phyloP scores from a whole-genome alignment of 192 early-diverging fungal species.

The Physocladia obscura region DNA sequence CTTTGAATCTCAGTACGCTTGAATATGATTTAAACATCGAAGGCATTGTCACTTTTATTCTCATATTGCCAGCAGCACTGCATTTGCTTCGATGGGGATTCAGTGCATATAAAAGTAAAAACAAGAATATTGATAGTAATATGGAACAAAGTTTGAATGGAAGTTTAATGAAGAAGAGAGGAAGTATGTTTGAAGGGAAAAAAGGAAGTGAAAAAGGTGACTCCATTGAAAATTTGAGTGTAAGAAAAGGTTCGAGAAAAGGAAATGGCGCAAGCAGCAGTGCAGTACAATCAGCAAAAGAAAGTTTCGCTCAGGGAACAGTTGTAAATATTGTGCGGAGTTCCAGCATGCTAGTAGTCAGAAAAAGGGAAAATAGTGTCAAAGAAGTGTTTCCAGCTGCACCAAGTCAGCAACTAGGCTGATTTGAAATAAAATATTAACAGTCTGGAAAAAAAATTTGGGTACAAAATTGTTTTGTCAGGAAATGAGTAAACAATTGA shows the following conservation, averaged over 20 bases:
- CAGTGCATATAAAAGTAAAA: neutral
- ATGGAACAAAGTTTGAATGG: neutral
- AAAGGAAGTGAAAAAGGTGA: constrained; percentile 7
- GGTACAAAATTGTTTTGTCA: too few species aligned
- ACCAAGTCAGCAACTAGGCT: too few species aligned
- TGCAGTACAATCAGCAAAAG: neutral
- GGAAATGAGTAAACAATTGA: too few species aligned
- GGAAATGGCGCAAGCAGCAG: neutral
- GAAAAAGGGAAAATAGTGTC: too few species aligned
- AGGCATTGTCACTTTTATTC: neutral
- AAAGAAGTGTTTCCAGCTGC: too few species aligned
- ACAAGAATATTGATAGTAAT: neutral
- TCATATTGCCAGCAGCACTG: constrained; percentile 10
- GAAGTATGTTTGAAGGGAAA: neutral
- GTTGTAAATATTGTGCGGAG: too few species aligned
- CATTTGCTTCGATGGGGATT: neutral
- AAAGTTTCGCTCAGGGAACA: neutral
- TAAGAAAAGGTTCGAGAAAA: neutral
- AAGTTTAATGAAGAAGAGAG: neutral
- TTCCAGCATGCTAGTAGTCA: too few species aligned
- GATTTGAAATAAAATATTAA: too few species aligned
- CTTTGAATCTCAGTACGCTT: constrained; percentile 10
- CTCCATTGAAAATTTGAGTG: constrained; percentile 21
- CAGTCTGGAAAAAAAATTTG: too few species aligned
- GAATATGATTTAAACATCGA: neutral